Conservation (phyloP, 2,329 filamentous ascomycete genomes). For the Colletotrichum karsti region DNA sequence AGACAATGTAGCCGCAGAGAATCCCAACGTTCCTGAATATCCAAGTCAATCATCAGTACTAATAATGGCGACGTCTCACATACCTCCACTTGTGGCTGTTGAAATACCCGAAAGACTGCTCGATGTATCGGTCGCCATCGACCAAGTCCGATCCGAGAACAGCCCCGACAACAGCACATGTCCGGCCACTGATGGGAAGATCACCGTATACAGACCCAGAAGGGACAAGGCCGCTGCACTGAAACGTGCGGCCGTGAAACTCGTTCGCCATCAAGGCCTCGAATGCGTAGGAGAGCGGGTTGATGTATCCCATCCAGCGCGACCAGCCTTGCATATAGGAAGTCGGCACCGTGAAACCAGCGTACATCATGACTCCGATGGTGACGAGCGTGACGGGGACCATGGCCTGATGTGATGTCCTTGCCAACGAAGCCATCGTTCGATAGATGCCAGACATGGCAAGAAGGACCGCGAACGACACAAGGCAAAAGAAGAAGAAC, state of each 20-base stretch:
- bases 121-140: conserved; percentile 53
- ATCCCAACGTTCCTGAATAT: conserved; percentile 70
- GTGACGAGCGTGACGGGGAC: conserved; percentile 69
- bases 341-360: conserved; percentile 73
- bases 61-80: not conserved
- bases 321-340: conserved; percentile 82
- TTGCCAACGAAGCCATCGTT: conserved; percentile 38
- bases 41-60: accelerated
- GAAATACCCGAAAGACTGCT: conserved; percentile 51
- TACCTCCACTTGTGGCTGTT: conserved; percentile 54
- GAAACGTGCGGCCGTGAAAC: conserved; percentile 72
- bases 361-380: conserved; percentile 73
- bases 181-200: conserved; percentile 45
- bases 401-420: conserved; percentile 40
- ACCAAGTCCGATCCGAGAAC: conserved; percentile 50
- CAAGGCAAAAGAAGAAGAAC: conserved; percentile 68
- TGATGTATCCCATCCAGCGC: conserved; percentile 83
- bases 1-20: conserved; percentile 68
- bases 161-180: conserved; percentile 55
- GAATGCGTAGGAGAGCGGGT: conserved; percentile 83
- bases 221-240: conserved; percentile 56
- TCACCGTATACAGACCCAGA: conserved; percentile 45
- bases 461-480: conserved; percentile 43
- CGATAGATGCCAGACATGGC: conserved; percentile 40
- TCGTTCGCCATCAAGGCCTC: conserved; percentile 86